Evolutionary conservation across 805 yeast genomes (phyloP).

Genomic region (Blastobotrys muscicola): DNA sequence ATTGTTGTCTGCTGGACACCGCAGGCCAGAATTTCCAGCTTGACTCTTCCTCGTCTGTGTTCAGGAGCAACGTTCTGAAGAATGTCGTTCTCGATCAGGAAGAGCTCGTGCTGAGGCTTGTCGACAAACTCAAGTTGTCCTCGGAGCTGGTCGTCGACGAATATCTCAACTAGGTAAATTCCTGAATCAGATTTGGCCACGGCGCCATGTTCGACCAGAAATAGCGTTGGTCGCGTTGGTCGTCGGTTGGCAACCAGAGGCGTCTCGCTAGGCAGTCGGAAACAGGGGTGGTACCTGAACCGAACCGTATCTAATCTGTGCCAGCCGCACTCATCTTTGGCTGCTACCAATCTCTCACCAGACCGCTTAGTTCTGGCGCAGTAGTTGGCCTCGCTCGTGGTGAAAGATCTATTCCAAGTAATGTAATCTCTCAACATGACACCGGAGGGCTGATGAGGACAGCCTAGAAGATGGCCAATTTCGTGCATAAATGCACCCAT

Average conservation of each 20-base stretch:
- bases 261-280: slow-evolving; percentile 58
- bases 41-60: slow-evolving; percentile 30
- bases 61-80: slow-evolving; percentile 29
- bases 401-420: slow-evolving; percentile 70
- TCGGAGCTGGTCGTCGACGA: slow-evolving; percentile 45
- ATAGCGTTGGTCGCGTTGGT: slow-evolving; percentile 35
- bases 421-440: slow-evolving; percentile 85
- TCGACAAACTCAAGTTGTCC: slow-evolving; percentile 52
- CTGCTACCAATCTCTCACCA: slow-evolving; percentile 22
- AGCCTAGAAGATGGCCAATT: slow-evolving; percentile 82
- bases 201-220: slow-evolving; percentile 39
- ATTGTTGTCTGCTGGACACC: slow-evolving; percentile 52
- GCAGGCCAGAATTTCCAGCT: slow-evolving; percentile 45
- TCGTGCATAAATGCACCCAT: slow-evolving; percentile 94
- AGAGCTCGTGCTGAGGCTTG: slow-evolving; percentile 49
- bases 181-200: slow-evolving; percentile 52
- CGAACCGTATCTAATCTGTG: slow-evolving; percentile 70
- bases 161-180: slow-evolving; percentile 64
- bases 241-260: slow-evolving; percentile 5
- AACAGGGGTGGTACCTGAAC: slow-evolving; percentile 73
- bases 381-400: slow-evolving; percentile 55
- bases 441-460: slow-evolving; percentile 86
- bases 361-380: slow-evolving; percentile 32
- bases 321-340: slow-evolving; percentile 76
- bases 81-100: slow-evolving; percentile 41